Evolutionary conservation across 352 stramenopile species (phyloP).

Genomic region (Hyaloperonospora brassicae): DNA sequence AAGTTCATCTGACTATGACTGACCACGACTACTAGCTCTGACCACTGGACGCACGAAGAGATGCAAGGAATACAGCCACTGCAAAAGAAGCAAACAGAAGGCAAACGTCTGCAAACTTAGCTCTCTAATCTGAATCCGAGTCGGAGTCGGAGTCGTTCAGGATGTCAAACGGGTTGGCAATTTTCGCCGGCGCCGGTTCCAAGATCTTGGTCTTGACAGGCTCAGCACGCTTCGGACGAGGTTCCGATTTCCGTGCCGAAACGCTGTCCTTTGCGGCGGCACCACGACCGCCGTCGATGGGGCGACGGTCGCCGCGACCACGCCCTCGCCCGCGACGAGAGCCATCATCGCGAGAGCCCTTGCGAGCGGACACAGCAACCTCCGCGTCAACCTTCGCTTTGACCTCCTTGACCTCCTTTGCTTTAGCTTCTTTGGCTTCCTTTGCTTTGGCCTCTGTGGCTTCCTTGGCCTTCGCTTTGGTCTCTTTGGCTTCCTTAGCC

Average conservation of each 20-base stretch:
- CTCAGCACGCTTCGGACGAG: slow-evolving; percentile 39
- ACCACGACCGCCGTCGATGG: not conserved
- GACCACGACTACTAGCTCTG: not conserved
- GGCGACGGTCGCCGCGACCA: slow-evolving; percentile 32
- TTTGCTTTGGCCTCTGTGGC: slow-evolving; percentile 10
- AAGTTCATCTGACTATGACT: slow-evolving; percentile 23
- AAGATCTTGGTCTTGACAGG: slow-evolving; percentile 46
- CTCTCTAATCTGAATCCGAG: slow-evolving; percentile 48
- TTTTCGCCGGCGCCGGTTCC: slow-evolving; percentile 47
- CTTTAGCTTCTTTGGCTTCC: slow-evolving; percentile 10
- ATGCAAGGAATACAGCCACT: not conserved
- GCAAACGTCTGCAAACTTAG: slow-evolving; percentile 8
- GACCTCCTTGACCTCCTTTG: not conserved
- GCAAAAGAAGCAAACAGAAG: slow-evolving; percentile 11
- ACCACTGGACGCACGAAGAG: slow-evolving; percentile 12
- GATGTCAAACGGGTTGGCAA: slow-evolving; percentile 52
- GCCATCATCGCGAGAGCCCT: slow-evolving; percentile 18
- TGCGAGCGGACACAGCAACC: slow-evolving; percentile 9
- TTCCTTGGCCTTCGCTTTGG: slow-evolving; percentile 14
- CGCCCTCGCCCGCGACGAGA: slow-evolving; percentile 35
- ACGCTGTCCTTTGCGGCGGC: slow-evolving; percentile 7
- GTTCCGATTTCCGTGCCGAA: slow-evolving; percentile 37
- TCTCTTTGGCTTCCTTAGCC: slow-evolving; percentile 21
- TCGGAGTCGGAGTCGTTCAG: slow-evolving; percentile 68
- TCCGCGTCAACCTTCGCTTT: slow-evolving; percentile 17